Evolutionary conservation across 352 stramenopile genomes (phyloP).

Genomic region (Phytophthora pistaciae): DNA sequence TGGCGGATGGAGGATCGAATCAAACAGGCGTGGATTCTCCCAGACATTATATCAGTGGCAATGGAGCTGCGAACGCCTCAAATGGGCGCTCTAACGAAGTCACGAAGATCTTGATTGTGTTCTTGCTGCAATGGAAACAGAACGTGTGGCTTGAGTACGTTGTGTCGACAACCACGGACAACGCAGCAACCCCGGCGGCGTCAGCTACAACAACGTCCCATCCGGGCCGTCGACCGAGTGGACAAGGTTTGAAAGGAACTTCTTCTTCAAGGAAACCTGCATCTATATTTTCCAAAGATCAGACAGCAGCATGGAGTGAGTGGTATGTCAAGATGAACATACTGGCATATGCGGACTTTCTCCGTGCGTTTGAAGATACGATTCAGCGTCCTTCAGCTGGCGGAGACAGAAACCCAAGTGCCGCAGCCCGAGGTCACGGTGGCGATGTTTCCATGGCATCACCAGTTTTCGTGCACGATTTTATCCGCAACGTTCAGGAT

Average conservation of each 20-base stretch:
- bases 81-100: conserved; percentile 34
- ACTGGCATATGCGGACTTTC: conserved; percentile 80
- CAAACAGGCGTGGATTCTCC: conserved; percentile 15
- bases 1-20: conserved; percentile 21
- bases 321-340: conserved; percentile 92
- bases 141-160: conserved; percentile 93
- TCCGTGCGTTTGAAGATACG: conserved; percentile 84
- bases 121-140: conserved; percentile 89
- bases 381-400: conserved; percentile 34
- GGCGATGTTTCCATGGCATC: conserved; percentile 35
- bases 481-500: conserved; percentile 88
- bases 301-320: conserved; percentile 65
- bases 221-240: conserved; percentile 27
- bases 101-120: conserved; percentile 83
- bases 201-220: conserved; percentile 9
- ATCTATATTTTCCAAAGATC: conserved; percentile 49
- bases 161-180: conserved; percentile 73
- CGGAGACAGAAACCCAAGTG: conserved; percentile 10
- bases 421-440: conserved; percentile 1
- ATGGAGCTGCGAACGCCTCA: conserved; percentile 5
- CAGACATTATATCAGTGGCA: conserved; percentile 8
- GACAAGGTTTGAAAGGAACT: conserved; percentile 32
- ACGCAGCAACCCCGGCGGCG: conserved; percentile 13
- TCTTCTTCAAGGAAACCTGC: conserved; percentile 40
- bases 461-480: conserved; percentile 74